Evolutionary conservation across 352 stramenopile genomes (phyloP).

Genomic region (Blastocystis hominis): DNA sequence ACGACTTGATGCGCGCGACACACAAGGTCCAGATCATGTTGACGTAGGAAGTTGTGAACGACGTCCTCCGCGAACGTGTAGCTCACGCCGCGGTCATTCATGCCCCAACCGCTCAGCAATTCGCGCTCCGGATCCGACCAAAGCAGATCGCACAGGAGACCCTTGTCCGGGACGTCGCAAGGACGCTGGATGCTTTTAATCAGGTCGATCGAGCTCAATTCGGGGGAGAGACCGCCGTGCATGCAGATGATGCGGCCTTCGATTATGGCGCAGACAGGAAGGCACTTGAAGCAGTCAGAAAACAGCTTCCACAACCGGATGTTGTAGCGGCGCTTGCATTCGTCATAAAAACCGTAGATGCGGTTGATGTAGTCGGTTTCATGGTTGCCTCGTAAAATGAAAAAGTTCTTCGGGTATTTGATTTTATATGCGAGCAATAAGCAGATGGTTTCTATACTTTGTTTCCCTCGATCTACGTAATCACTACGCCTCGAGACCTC

Average conservation of each 20-base stretch:
- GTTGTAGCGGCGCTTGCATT: conserved; percentile 81
- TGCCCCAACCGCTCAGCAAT: conserved; percentile 87
- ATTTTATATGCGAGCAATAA: conserved; percentile 91
- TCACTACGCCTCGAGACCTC: conserved; percentile 61
- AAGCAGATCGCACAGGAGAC: conserved; percentile 93
- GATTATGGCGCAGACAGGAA: conserved; percentile 90
- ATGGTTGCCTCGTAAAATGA: conserved; percentile 93
- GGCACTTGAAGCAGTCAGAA: conserved; percentile 76
- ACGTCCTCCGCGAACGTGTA: conserved; percentile 98
- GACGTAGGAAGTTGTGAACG: conserved; percentile 87
- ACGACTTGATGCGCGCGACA: conserved; percentile 85
- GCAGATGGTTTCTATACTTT: conserved; percentile 91
- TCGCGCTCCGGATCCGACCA: conserved; percentile 98
- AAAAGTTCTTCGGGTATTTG: conserved; percentile 94
- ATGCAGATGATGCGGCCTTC: conserved; percentile 99
- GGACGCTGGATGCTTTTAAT: conserved; percentile 64
- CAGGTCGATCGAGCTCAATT: conserved; percentile 79
- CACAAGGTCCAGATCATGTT: conserved; percentile 92
- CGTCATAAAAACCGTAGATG: conserved; percentile 99
- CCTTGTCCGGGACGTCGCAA: conserved; percentile 74
- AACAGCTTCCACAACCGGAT: conserved; percentile 78
- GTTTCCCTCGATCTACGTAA: conserved; percentile 85
- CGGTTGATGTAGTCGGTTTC: conserved; percentile 94
- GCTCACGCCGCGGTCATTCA: conserved; percentile 89
- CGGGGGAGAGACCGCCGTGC: conserved; percentile 87